Base-by-base conservation (phyloP, 2,329 filamentous ascomycete species). In the Ophiostoma novo-ulmi region DNA sequence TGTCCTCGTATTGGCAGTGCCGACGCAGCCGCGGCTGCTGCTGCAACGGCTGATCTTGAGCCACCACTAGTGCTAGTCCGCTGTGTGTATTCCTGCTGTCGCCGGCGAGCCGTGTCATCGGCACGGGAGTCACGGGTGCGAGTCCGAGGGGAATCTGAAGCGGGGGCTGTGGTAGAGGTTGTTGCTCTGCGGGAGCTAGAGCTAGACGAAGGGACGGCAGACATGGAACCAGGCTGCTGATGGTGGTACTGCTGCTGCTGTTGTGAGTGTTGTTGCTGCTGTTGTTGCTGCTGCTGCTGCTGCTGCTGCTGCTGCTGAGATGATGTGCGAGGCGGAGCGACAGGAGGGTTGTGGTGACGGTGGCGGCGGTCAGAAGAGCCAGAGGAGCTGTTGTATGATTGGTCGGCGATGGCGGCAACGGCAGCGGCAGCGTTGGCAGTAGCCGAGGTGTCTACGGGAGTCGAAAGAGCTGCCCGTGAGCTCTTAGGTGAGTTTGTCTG, bases 251-350 rank as follows among this genome's bases (percentile, higher is more conserved):
- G 63, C 26, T 61, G 58, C 39, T 69, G 70, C 13, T 71, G 70
- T 58, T 70, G 68, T 10, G 39, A 61, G 38, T 64, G 70, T 41
- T 71, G 70, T 10, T 67, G 77, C 64, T 44, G 38, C 22, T 66
- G 64, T 6, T 41, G 64, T 10, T 66, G 64, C n/a, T 69, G 70
- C 11, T 70, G 70, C 17, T 71, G 70, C 26, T 69, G 68, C 5
- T 44, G 65, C 22, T 64, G 70, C 65, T 68, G 70, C n/a, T 39
- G n/a, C 20, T 58, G 55, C 52, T 70, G 77, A 63, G 92, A 95
- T 17, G 93, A 96, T 8, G 91, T 94, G 77, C 93, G 88, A 48
- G 92, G 91, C 67, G 91, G 93, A 70, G 91, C 89, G 75, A 92
- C 85, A 35, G 91, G 90, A 69, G 91, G 88, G 81, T 85, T 88